phyloP scores from a whole-genome alignment of 345 rosid species.

The Pugionium cornutum region DNA sequence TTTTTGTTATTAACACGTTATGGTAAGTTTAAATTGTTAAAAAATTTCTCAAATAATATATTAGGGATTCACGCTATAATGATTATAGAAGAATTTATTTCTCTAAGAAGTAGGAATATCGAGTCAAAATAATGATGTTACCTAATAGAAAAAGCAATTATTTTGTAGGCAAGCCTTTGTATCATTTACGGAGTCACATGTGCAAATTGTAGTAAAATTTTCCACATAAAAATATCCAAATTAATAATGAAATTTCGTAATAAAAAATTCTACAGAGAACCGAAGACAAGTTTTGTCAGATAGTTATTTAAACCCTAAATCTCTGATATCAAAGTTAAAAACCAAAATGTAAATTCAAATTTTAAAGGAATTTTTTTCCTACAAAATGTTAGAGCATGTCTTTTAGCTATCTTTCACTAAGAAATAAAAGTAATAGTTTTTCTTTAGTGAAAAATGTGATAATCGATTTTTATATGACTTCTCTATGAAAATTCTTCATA shows the following conservation, averaged over 20 bases:
- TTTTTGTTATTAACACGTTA: too few species aligned
- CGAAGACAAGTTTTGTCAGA: background rate
- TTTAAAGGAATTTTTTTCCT: too few species aligned
- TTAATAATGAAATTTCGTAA: conserved; percentile 4
- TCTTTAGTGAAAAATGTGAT: too few species aligned
- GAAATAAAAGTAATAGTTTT: too few species aligned
- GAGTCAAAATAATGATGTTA: conserved; percentile 15
- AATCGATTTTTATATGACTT: too few species aligned
- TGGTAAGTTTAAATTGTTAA: too few species aligned
- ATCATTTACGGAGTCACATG: conserved; percentile 40
- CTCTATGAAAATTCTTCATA: too few species aligned
- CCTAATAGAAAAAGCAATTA: conserved; percentile 21
- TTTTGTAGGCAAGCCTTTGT: conserved; percentile 13
- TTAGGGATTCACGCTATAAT: too few species aligned
- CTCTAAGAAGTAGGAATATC: background rate
- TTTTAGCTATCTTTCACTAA: too few species aligned
- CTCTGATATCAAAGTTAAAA: conserved; percentile 9
- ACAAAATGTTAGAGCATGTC: too few species aligned
- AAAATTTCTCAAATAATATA: too few species aligned
- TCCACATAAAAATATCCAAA: conserved; percentile 7
- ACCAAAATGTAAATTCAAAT: background rate
- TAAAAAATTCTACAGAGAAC: background rate
- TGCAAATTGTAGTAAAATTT: conserved; percentile 9
- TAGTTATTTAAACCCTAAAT: background rate
- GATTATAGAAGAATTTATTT: conserved; percentile 1